Evolutionary conservation across 1,284 basidiomycete species (phyloP).

Genomic region (Ustilago curta): DNA sequence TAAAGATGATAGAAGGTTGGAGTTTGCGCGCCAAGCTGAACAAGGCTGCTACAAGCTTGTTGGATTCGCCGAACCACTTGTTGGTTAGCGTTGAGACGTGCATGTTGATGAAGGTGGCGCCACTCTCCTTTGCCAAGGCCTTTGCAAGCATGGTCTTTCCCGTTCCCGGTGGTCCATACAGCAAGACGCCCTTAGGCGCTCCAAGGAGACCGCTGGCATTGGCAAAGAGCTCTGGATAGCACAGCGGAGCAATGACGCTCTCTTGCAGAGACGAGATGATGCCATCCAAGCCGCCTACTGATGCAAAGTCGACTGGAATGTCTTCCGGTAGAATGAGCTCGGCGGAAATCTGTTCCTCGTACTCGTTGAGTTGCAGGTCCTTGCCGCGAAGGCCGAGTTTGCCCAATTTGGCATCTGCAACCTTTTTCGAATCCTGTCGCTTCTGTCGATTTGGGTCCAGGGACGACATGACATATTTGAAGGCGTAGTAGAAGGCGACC

Average conservation of each 20-base stretch:
- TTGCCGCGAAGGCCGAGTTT: conserved; percentile 62
- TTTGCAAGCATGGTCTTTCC: conserved; percentile 72
- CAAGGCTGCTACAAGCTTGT: conserved; percentile 88
- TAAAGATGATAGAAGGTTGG: conserved; percentile 82
- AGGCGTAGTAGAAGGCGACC: conserved; percentile 70
- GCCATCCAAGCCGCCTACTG: conserved; percentile 92
- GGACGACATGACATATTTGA: conserved; percentile 69
- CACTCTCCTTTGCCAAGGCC: conserved; percentile 80
- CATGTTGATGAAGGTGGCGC: conserved; percentile 84
- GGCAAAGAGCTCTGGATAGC: conserved; percentile 89
- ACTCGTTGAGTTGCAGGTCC: conserved; percentile 63
- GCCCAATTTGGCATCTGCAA: conserved; percentile 63
- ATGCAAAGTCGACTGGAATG: conserved; percentile 73
- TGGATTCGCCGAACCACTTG: conserved; percentile 95
- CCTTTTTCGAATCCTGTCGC: conserved; percentile 65
- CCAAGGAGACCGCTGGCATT: conserved; percentile 73
- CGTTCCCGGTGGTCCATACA: conserved; percentile 71
- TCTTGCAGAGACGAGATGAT: conserved; percentile 92
- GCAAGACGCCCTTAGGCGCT: conserved; percentile 73
- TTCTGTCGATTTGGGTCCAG: conserved; percentile 70
- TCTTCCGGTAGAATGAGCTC: conserved; percentile 73
- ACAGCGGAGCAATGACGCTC: conserved; percentile 94
- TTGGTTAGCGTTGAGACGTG: conserved; percentile 73
- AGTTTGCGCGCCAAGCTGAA: conserved; percentile 81
- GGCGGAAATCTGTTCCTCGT: conserved; percentile 72